These are phyloP conservation scores for Paramecium primaurelia DNA, from an alignment of 73 alveolate species.

Conservation along the genomic window DNA sequence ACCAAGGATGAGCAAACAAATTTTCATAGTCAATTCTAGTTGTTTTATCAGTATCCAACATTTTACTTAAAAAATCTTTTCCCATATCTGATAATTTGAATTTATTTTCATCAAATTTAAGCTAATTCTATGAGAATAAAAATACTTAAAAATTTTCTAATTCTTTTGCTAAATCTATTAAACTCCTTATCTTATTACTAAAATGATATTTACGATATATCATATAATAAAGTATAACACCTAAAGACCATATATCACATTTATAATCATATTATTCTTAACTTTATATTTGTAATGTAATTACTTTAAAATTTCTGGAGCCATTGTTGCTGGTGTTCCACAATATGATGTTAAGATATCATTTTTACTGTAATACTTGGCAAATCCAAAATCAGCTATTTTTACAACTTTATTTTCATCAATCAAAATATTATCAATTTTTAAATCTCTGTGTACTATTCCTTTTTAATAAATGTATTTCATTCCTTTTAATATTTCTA, in stretches of 20 bases:
- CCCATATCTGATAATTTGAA: neutral
- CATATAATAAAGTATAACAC: neutral
- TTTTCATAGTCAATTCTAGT: constrained; percentile 42
- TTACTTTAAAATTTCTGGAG: constrained; percentile 9
- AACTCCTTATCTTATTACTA: neutral
- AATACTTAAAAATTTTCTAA: neutral
- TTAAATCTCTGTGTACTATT: constrained; percentile 80
- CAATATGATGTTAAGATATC: neutral
- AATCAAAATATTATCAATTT: neutral
- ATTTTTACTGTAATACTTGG: neutral
- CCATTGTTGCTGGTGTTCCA: constrained; percentile 37
- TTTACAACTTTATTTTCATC: neutral
- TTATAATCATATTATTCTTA: neutral
- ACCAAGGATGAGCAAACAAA: constrained; percentile 32
- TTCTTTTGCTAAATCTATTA: neutral
- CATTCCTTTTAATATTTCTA: constrained; percentile 30
- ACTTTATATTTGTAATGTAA: neutral
- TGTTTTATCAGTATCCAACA: constrained; percentile 21
- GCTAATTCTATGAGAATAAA: neutral
- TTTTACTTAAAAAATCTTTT: constrained; percentile 31
- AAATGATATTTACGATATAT: neutral
- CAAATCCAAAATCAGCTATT: constrained; percentile 61
- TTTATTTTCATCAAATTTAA: neutral
- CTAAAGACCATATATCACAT: constrained; percentile 41
- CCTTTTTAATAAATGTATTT: constrained; percentile 71